These are phyloP conservation scores for Dimargaris verticillata DNA, from an alignment of 192 early-diverging fungal genomes.

Conservation along the genomic window DNA sequence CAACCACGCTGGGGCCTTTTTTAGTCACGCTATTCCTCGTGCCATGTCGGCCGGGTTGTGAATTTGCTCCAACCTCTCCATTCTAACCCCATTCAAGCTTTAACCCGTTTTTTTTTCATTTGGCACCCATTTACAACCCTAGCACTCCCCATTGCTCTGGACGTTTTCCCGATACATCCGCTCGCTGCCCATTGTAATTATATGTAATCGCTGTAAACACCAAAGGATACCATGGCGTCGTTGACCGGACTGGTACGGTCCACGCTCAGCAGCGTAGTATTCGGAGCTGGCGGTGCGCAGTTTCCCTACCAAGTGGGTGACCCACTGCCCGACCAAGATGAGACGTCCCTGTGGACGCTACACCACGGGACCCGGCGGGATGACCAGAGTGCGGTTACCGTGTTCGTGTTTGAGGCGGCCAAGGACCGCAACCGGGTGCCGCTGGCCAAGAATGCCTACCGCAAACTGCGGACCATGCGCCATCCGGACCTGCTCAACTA, in stretches of 20 bases:
- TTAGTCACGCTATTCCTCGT: too few species aligned
- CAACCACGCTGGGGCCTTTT: too few species aligned
- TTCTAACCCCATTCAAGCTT: too few species aligned
- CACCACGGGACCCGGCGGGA: slow-evolving; percentile 37
- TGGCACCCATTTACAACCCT: too few species aligned
- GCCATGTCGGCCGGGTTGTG: too few species aligned
- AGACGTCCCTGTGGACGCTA: slow-evolving; percentile 16
- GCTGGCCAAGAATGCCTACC: slow-evolving; percentile 77
- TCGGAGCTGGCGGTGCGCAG: not conserved
- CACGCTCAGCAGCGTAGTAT: slow-evolving; percentile 4
- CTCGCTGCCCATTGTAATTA: too few species aligned
- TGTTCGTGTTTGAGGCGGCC: slow-evolving; percentile 69
- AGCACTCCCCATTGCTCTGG: too few species aligned
- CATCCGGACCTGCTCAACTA: slow-evolving; percentile 78
- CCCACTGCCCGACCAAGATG: not conserved
- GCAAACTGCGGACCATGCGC: slow-evolving; percentile 70
- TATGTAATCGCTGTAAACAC: too few species aligned
- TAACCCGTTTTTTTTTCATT: too few species aligned
- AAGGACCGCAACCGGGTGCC: slow-evolving; percentile 49
- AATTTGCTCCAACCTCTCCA: too few species aligned
- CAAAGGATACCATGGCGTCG: not conserved
- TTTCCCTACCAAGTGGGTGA: slow-evolving; percentile 7
- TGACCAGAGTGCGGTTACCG: slow-evolving; percentile 45
- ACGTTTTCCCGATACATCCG: too few species aligned
- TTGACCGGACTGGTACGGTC: slow-evolving; percentile 8